Conservation (phyloP, 805 yeast species). For the Metschnikowia hibisci region DNA sequence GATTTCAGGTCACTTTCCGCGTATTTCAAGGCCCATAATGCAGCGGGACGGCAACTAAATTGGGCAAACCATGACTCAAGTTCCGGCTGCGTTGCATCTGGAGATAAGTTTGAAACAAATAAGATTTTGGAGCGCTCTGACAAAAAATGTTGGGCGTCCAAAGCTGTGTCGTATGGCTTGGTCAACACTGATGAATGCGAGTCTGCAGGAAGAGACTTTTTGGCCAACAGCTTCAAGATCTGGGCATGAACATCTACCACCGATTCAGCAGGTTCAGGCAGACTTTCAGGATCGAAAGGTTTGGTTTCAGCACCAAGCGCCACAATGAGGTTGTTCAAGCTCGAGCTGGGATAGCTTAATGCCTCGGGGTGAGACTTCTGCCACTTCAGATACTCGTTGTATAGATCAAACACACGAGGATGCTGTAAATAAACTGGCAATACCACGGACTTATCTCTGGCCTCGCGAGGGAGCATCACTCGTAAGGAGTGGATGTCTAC, state of each 20-base stretch:
- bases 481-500: constrained; percentile 67
- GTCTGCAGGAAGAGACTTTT: constrained; percentile 46
- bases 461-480: constrained; percentile 76
- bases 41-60: constrained; percentile 79
- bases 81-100: constrained; percentile 86
- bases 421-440: constrained; percentile 74
- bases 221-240: constrained; percentile 44
- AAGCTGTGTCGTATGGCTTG: constrained; percentile 71
- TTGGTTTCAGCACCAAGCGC: constrained; percentile 42
- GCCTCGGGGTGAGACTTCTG: constrained; percentile 56
- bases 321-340: constrained; percentile 40
- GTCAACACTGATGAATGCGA: constrained; percentile 56
- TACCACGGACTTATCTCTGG: constrained; percentile 67
- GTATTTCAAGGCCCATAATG: constrained; percentile 83
- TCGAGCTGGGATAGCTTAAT: constrained; percentile 30
- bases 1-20: constrained; percentile 27
- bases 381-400: constrained; percentile 71
- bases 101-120: constrained; percentile 74
- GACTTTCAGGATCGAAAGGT: constrained; percentile 38
- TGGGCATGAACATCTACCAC: constrained; percentile 45
- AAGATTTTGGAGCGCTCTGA: constrained; percentile 74
- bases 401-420: constrained; percentile 72
- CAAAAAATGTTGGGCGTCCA: constrained; percentile 65
- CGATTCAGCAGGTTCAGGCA: constrained; percentile 19
- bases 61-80: constrained; percentile 89